These are phyloP conservation scores for Eucalyptus microcorys DNA, from an alignment of 345 rosid species.

Conservation along the genomic window DNA sequence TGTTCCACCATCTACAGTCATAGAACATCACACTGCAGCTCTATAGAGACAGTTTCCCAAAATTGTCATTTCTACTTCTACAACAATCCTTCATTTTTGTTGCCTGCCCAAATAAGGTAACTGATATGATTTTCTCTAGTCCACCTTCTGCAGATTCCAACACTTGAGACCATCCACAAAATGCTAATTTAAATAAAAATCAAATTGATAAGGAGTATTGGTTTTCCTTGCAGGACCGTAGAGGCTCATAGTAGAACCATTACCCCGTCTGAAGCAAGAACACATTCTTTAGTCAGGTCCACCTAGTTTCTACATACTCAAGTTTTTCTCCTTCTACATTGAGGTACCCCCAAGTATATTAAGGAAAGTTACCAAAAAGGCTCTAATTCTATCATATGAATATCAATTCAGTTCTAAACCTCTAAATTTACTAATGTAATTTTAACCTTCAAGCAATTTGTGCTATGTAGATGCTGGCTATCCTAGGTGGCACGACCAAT, in stretches of 20 bases:
- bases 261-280: neutral
- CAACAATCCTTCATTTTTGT: neutral
- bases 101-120: neutral
- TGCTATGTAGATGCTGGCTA: neutral
- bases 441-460: accelerated
- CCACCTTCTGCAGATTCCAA: neutral
- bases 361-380: neutral
- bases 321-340: neutral
- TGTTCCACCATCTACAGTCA: neutral
- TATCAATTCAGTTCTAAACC: neutral
- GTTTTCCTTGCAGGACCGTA: neutral
- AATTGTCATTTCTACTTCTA: neutral
- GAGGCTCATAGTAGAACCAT: neutral
- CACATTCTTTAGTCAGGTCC: neutral
- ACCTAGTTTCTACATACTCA: neutral
- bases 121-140: neutral
- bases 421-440: neutral
- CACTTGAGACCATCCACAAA: neutral
- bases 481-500: accelerated
- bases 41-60: neutral
- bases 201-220: neutral
- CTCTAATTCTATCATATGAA: neutral
- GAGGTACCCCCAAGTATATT: neutral
- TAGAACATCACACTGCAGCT: neutral
- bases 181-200: neutral